Base-by-base conservation (phyloP, 768 basidiomycete species). In the Termitomyces sp. region DNA sequence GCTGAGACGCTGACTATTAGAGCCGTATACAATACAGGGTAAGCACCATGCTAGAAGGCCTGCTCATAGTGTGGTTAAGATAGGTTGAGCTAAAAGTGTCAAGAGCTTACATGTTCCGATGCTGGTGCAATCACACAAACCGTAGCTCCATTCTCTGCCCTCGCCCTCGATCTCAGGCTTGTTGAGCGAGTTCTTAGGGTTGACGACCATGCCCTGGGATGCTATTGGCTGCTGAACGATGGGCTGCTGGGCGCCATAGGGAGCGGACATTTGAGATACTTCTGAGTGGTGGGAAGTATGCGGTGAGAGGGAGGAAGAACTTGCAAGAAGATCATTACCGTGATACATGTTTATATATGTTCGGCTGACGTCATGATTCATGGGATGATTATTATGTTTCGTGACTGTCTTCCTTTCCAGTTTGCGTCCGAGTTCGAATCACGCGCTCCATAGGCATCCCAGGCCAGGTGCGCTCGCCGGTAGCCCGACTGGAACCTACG, bases 21-120 rank as follows among this genome's bases (percentile, higher is more conserved):
- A 65, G 18, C 71, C 74, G 57, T 78, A 77, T 9, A 73, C 66
- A 32, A 78, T 65, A 63, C 78, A 80, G 12, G 80, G 78, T 63
- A 68, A 76, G 64, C 66, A 78, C 54, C 69, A 74, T 1, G 79
- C 65, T 39, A 69, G 56, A 33, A 67, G 60, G 60, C 65, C 75
- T 76, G 63, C 24, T 60, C 32, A 32, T 32, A 15, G 49, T 39
- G 20, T 55, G 22, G 45, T 51, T 36, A 51, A n/a, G 3, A n/a
- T 39, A 49, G 57, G 36, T 2, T 9, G 12, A 33, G 18, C 11
- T 7, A n/a, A 44, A 11, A 56, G 15, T 1, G 24, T 9, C 20
- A 33, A 38, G 32, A 32, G 63, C 66, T 51, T 62, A 70, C 73
- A 73, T 42, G 69, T 70, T 13, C 63, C 62, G 50, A 50, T 44